phyloP scores from a whole-genome alignment of 2,329 filamentous ascomycete species.

The Coniella vitis region DNA sequence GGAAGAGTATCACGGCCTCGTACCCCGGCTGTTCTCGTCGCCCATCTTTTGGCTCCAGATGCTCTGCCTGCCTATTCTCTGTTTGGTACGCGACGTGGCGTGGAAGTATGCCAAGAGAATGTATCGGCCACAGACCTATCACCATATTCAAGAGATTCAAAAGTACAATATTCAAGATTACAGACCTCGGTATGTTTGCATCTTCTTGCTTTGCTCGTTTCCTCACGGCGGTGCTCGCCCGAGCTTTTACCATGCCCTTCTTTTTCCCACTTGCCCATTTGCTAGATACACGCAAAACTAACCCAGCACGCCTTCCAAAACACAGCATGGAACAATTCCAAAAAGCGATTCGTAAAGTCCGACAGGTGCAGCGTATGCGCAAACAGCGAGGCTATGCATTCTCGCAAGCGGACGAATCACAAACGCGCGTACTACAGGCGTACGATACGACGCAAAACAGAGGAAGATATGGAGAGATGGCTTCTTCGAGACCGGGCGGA shows the following conservation, averaged over 20 bases:
- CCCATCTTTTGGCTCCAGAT: slow-evolving; percentile 89
- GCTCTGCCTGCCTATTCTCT: slow-evolving; percentile 71
- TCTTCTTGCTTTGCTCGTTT: slow-evolving; percentile 5
- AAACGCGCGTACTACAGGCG: slow-evolving; percentile 89
- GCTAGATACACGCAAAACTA: background rate
- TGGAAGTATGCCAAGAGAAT: slow-evolving; percentile 98
- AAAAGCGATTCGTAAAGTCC: slow-evolving; percentile 96
- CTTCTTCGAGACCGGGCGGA: slow-evolving; percentile 34
- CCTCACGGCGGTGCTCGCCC: too few species aligned
- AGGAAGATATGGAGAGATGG: slow-evolving; percentile 94
- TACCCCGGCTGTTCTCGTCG: slow-evolving; percentile 72
- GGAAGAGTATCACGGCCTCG: slow-evolving; percentile 75
- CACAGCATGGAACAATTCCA: slow-evolving; percentile 99
- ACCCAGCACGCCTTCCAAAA: background rate
- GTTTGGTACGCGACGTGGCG: slow-evolving; percentile 78
- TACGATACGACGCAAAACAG: slow-evolving; percentile 94
- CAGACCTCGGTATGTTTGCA: slow-evolving; percentile 66
- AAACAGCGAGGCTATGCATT: slow-evolving; percentile 99
- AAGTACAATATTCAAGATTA: slow-evolving; percentile 99
- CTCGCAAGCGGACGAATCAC: slow-evolving; percentile 92
- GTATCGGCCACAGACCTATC: slow-evolving; percentile 93
- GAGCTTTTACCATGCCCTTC: slow-evolving; percentile 11
- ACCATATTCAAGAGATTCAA: slow-evolving; percentile 98
- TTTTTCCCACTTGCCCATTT: background rate
- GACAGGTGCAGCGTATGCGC: slow-evolving; percentile 97